Evolutionary conservation across 2,329 filamentous ascomycete genomes (phyloP), one percentile per base, ranked within the genome.

Genomic region (Nemania abortiva): DNA sequence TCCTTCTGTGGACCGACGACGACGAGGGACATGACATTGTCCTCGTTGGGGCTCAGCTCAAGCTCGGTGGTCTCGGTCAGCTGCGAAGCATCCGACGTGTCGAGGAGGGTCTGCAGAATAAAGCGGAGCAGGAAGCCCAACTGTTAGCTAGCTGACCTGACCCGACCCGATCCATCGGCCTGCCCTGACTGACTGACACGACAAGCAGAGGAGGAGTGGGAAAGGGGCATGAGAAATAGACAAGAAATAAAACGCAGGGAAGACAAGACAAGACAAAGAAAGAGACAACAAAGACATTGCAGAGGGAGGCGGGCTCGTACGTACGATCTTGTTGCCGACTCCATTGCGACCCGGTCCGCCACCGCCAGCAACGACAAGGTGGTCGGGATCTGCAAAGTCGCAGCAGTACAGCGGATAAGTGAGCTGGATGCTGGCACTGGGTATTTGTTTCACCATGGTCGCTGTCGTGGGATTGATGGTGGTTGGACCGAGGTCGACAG

Each of bases 361-460:
- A 70, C 95, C 95, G 61, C 95, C 95, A 69, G 91, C 94, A 45
- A 97, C 92, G 9, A 97, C 84, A 27, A 98, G 85, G 72, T 90
- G 90, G 71, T 88, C 88, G 68, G 91, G 87, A 82, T 97, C 90
- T 76, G 91, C 94, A 80, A 97, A 98, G 77, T 94, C 94, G 79
- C 94, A 92, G 65, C 92, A 90, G 80, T 94, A 97, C 68, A 97
- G 88, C 57, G 95, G 95, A 81, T 95, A 98, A 66, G 90, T 88
- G 72, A 97, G 88, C 65, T 89, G 89, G 74, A 89, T 84, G 79
- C 89, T 91, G 69, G 91, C 87, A 68, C 81, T 81, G 63, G 82
- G 81, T 70, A 89, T 77, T 47, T 53, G 74, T 60, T 70, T 70
- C 70, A 66, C 74, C 78, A 79, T 79, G 70, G 72, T 75, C 65